Conservation (phyloP, 2,329 filamentous ascomycete genomes). For the Trichophyton verrucosum region DNA sequence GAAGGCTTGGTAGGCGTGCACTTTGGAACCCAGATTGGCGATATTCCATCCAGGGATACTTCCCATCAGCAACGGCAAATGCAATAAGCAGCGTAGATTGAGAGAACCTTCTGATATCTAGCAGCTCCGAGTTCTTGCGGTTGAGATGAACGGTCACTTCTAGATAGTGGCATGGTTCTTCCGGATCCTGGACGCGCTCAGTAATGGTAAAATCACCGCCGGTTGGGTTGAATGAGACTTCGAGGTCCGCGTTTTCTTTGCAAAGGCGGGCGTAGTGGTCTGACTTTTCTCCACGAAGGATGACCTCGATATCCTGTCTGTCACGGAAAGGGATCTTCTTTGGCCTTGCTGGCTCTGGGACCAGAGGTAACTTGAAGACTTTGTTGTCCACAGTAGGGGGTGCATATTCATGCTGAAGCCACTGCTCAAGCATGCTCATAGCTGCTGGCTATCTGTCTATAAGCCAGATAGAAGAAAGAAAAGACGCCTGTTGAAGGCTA, state of each 20-base stretch:
- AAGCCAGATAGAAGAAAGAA: not conserved
- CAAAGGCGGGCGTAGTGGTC: not conserved
- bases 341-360: not conserved
- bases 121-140: constrained; percentile 15
- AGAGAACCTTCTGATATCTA: constrained; percentile 20
- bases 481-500: too few species aligned
- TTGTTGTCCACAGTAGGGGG: not conserved
- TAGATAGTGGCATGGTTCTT: not conserved
- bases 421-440: not conserved
- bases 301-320: constrained; percentile 1
- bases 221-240: constrained; percentile 2
- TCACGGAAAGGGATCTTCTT: not conserved
- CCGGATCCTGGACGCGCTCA: not conserved
- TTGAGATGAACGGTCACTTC: constrained; percentile 13
- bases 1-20: constrained; percentile 9
- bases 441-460: not conserved
- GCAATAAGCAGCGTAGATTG: constrained; percentile 20
- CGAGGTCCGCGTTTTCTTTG: constrained; percentile 2
- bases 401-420: constrained; percentile 1
- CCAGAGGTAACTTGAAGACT: constrained; percentile 2
- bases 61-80: constrained; percentile 14
- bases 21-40: constrained; percentile 16
- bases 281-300: not conserved
- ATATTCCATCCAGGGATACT: constrained; percentile 15
- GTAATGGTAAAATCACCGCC: not conserved